Evolutionary conservation across 352 stramenopile genomes (phyloP).

Genomic region (Thalassiosira tumida): DNA sequence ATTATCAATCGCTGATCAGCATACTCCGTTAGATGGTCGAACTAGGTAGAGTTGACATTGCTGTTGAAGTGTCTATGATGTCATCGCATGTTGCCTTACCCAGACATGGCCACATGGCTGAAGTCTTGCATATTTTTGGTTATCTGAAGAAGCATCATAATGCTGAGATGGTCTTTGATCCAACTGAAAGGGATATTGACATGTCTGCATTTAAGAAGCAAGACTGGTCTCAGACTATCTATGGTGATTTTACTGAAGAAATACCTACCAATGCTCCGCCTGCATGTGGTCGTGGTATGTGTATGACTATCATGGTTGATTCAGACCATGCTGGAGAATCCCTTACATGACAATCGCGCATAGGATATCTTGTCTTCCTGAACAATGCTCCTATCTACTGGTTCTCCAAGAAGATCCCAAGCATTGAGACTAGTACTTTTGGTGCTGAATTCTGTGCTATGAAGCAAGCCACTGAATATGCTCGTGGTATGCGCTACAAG

Average conservation of each 20-base stretch:
- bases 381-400: constrained; percentile 61
- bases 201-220: not conserved
- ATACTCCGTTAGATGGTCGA: constrained; percentile 70
- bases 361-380: constrained; percentile 55
- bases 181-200: constrained; percentile 12
- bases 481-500: constrained; percentile 65
- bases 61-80: constrained; percentile 70
- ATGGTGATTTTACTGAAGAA: constrained; percentile 6
- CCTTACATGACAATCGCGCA: constrained; percentile 26
- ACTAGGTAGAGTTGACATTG: constrained; percentile 70
- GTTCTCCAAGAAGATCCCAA: constrained; percentile 54
- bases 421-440: constrained; percentile 57
- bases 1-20: constrained; percentile 58
- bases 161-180: constrained; percentile 68
- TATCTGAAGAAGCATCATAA: constrained; percentile 75
- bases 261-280: constrained; percentile 20
- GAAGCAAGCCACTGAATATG: constrained; percentile 52
- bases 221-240: constrained; percentile 25
- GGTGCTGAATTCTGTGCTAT: constrained; percentile 21
- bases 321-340: constrained; percentile 52
- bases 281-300: not conserved
- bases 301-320: constrained; percentile 45
- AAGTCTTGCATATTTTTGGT: constrained; percentile 77
- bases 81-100: constrained; percentile 67
- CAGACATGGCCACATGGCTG: constrained; percentile 62